Conservation (phyloP, 179 eudicot species). For the Camellia oleifera region DNA sequence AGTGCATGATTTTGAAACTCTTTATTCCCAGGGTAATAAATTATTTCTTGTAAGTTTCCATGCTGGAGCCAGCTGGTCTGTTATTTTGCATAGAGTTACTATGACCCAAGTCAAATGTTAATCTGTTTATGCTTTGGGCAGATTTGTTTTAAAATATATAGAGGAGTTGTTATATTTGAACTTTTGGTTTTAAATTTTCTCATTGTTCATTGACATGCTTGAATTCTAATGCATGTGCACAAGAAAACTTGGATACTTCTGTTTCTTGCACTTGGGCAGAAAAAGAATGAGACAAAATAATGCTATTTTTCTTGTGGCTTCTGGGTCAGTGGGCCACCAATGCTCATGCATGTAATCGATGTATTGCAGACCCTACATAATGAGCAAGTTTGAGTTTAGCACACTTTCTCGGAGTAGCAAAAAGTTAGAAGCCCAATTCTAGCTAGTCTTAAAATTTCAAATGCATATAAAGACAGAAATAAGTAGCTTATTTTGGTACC, state of each 20-base stretch:
- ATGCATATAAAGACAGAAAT: neutral
- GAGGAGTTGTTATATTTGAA: neutral
- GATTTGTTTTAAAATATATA: neutral
- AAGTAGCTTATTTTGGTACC: neutral
- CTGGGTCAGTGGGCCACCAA: neutral
- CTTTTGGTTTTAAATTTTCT: conserved; percentile 1
- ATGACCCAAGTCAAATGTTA: neutral
- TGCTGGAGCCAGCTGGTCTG: neutral
- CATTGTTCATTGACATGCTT: neutral
- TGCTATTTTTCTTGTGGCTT: neutral
- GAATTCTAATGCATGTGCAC: neutral
- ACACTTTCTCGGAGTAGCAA: neutral
- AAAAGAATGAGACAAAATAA: conserved; percentile 1
- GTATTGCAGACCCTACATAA: neutral
- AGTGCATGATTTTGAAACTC: conserved; percentile 82
- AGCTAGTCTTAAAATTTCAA: neutral
- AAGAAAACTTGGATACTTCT: neutral
- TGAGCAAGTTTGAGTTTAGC: neutral
- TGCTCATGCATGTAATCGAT: neutral
- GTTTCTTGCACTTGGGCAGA: neutral
- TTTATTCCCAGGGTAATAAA: conserved; percentile 58
- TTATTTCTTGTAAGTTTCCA: conserved; percentile 28
- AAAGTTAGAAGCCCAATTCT: neutral
- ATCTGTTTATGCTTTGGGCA: neutral
- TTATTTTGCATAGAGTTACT: neutral